Evolutionary conservation across 192 early-diverging fungal genomes (phyloP), one percentile per base, ranked within the genome.

Genomic region (Geranomyces variabilis): DNA sequence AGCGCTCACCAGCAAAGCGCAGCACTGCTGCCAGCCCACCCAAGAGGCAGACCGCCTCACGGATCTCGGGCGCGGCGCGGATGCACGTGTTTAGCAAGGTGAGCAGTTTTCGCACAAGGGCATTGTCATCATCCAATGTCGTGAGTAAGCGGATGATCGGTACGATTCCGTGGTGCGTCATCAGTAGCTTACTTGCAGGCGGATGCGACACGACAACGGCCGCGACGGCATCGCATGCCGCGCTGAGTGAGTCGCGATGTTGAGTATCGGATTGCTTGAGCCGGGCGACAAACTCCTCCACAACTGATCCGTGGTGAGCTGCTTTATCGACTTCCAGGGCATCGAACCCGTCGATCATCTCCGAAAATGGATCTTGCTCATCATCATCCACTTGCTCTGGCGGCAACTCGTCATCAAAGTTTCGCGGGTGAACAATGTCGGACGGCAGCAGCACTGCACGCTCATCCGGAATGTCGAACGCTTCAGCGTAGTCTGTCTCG

Each of bases 1-100:
- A 86, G 77, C 1, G 80, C 75, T 31, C 73, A 75, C 46, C 59
- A 41, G n/a, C 74, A 75, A 8, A 53, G 48, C 56, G 73, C 70
- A 82, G 79, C 61, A 89, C 53, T 1, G 81, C 70, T 26, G 84
- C 76, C 41, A 89, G 77, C 17, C 84, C 86, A 0, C 87, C 87
- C 6, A 89, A 77, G 5, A 86, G 44, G 47, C 84, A 86, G 13
- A 87, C 57, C 9, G 78, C 81, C 43, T 89, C 84, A 36, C 80
- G 80, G 13, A 88, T 46, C 48, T 69, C 67, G 31, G 51, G 67
- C 2, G 24, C 15, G 2, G 17, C 19, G 6, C 10, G 14, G 21
- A 59, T 69, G 55, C 55, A 41, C 17, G 15, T 41, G 43, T 64
- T 64, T 13, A 64, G 21, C 4, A 64, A 14, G 5, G 3, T 5